phyloP scores from a whole-genome alignment of 1,284 basidiomycete species.

The Cryptococcus floricola region DNA sequence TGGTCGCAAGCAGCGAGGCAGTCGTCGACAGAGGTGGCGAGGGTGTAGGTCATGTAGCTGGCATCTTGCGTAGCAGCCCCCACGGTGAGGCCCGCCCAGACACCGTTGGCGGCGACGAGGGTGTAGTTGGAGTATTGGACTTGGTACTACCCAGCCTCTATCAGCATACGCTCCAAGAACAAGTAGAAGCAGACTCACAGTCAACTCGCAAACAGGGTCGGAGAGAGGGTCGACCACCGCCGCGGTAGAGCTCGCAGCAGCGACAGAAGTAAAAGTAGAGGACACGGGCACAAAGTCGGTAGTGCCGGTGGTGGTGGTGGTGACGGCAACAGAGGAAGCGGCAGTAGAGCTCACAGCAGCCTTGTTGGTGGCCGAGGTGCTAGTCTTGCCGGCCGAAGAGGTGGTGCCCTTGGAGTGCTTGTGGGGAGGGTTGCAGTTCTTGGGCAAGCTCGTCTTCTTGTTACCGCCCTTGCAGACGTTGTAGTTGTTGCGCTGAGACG shows the following conservation, averaged over 20 bases:
- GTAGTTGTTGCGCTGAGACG: slow-evolving; percentile 8
- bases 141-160: slow-evolving; percentile 13
- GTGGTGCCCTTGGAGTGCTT: slow-evolving; percentile 4
- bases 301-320: slow-evolving; percentile 1
- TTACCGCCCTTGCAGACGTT: slow-evolving; percentile 29
- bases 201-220: slow-evolving; percentile 22
- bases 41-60: slow-evolving; percentile 37
- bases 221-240: slow-evolving; percentile 14
- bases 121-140: slow-evolving; percentile 28
- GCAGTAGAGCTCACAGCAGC: slow-evolving; percentile 5
- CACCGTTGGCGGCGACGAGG: slow-evolving; percentile 26
- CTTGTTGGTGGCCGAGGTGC: slow-evolving; percentile 1
- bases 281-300: background rate
- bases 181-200: slow-evolving; percentile 1
- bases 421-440: slow-evolving; percentile 27
- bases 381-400: slow-evolving; percentile 7
- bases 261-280: background rate
- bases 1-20: slow-evolving; percentile 28
- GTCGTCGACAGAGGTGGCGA: slow-evolving; percentile 23
- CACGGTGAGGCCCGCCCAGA: slow-evolving; percentile 25
- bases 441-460: slow-evolving; percentile 18
- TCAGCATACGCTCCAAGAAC: background rate
- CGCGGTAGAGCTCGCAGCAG: slow-evolving; percentile 4
- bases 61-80: slow-evolving; percentile 28
- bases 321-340: background rate